Evolutionary conservation across 306 rosid species (phyloP), one percentile per base, ranked within the genome.

Genomic region (Hippophae gyantsensis): DNA sequence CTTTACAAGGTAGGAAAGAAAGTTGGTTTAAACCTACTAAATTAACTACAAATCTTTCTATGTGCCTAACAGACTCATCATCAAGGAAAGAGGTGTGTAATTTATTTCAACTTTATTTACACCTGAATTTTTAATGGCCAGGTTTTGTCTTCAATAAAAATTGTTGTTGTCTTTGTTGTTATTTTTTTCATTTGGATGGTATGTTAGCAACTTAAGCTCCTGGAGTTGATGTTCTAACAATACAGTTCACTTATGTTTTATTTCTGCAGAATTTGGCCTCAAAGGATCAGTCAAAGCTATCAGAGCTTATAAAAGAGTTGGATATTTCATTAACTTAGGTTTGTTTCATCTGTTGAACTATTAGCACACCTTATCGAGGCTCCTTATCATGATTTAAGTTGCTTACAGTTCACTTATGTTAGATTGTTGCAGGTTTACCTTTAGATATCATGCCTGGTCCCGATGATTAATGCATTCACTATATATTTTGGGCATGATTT

Each of bases 401-500:
- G 67, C 70, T 69, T 73, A 78, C 43, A 26, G 41, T 61, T 65
- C 59, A 59, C 66, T 41, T 71, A 10, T 75, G 67, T 66, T 72
- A 90, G 97, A 79, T 90, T 69, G 78, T 82, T 58, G 95, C 84
- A 48, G 83, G 87, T 64, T 70, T 92, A 81, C 78, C 95, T 56
- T 49, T 92, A 66, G 98, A 92, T 78, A 85, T 92, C 80, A 92
- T 92, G 96, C 98, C 98, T 11, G 98, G 98, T 68, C 74, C 86
- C 27, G 61, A 67, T 58, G 98, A 92, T 54, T 52, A 50, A 61
- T 46, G 40, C 18, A 41, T 63, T 3, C 25, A 54, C 52, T 26
- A 13, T 46, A n/a, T 57, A 42, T 70, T 57, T 59, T 27, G 38
- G 4, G 48, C 23, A 50, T 68, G 41, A 43, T 44, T 61, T 73